Percentiles rank a stretch among this genome's conserved stretches.
Conservation (phyloP, 495 filamentous ascomycete species). For the Xylaria acuta region DNA sequence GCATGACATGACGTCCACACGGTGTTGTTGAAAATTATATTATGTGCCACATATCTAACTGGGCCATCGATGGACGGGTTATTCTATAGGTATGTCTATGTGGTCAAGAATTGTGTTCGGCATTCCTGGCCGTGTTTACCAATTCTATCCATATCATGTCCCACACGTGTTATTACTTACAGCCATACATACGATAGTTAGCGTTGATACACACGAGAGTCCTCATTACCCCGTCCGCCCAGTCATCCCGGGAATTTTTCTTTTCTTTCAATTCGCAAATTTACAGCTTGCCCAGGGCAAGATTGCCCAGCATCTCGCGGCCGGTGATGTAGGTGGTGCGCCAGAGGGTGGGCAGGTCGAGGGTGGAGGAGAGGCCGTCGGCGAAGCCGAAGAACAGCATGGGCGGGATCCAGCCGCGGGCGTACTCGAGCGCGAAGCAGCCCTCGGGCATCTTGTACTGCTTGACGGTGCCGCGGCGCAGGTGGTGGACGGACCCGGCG, state of each 20-base stretch:
- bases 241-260: neutral
- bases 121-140: neutral
- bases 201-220: neutral
- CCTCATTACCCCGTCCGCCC: no score
- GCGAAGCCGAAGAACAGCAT: constrained; percentile 89
- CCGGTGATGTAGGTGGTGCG: constrained; percentile 72
- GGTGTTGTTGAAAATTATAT: neutral
- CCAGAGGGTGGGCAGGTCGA: constrained; percentile 82
- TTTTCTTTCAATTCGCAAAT: neutral
- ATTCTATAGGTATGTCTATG: neutral
- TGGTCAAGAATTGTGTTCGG: neutral
- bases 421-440: constrained; percentile 89
- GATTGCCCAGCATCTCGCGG: constrained; percentile 73
- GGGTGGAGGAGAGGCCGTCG: constrained; percentile 75
- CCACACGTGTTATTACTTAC: neutral
- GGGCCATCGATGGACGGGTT: neutral
- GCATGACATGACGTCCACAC: neutral
- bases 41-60: neutral
- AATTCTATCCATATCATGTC: neutral
- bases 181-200: neutral
- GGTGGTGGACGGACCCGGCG: constrained; percentile 76
- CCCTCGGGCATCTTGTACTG: constrained; percentile 83
- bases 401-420: constrained; percentile 86
- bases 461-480: constrained; percentile 76
- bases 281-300: constrained; percentile 74